Base-by-base conservation (phyloP, 2,329 filamentous ascomycete species). In the Fusarium penzigii region DNA sequence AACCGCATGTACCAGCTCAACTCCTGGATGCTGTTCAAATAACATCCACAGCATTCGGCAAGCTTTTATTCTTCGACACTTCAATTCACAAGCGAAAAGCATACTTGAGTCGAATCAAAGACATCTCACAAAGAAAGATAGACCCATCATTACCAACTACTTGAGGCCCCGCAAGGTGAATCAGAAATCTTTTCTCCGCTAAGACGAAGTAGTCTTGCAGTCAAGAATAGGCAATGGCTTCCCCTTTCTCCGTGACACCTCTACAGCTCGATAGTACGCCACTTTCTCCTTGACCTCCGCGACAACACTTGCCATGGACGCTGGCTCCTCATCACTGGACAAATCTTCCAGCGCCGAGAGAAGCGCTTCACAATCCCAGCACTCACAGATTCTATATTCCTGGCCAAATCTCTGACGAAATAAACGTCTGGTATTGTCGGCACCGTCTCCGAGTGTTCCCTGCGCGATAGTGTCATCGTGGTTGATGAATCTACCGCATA, bases 381-480 rank as follows among this genome's bases (percentile, higher is more conserved):
- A 73, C 3, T 61, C 55, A 38, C 73, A 75, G 3, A 61, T 42
- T 12, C 57, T 44, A 56, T 75, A 75, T 29, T 73, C 69, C 11
- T 66, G 49, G 3, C 67, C 72, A 46, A 72, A 75, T 8, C 62
- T 57, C 4, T 65, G 53, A 1, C 58, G 58, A 46, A 63, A 75
- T 3, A 72, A 14, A 16, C 51, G 46, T 39, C 57, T 61, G 2
- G 73, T 72, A 34, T 65, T 55, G 0, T 58, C 58, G 14, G 68
- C 64, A 0, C 69, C 68, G n/a, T 57, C 49, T 0, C 59, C 59
- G 1, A 75, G 51, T 34, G 47, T 54, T 9, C 45, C 50, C 38
- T 64, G 55, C 0, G 43, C 65, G 17, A 76, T 66, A 2, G 53
- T 72, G 45, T 77, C 74, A 45, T 76, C 70, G 50, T 76, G 72